Base-by-base conservation (phyloP, 2,329 filamentous ascomycete species). In the Teratosphaeria pseudoeucalypti region DNA sequence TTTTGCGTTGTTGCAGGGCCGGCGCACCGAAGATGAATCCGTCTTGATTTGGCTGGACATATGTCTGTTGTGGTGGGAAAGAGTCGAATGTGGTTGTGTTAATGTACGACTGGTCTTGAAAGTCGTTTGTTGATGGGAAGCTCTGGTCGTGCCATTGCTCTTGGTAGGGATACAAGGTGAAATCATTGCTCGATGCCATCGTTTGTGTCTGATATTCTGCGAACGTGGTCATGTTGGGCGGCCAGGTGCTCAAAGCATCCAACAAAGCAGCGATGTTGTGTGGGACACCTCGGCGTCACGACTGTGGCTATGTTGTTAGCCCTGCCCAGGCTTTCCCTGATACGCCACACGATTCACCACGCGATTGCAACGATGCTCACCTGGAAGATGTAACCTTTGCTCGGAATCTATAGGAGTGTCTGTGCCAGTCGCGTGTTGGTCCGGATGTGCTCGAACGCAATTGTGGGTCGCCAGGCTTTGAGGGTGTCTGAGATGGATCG, bases 1-100 rank as follows among this genome's bases (percentile, higher is more conserved):
- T 65, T 67, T 76, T 76, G 27, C 72, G 68, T 27, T 68, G 71
- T 59, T 73, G 71, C 16, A 70, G 68, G 34, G 73, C 67, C 58
- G 68, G 70, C 52, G 73, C 70, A 53, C 71, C 65, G 60, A 70
- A 75, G 47, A 72, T 66, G 60, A 72, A 71, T 55, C 75, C 68
- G 47, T 77, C 71, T 37, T 68, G 60, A 16, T 73, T 63, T 29
- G 71, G 63, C 7, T 67, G 64, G 29, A 70, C 62, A 57, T 76
- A 72, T 54, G 71, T 65, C 34, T 67, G 67, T 47, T 69, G 65
- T 52, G 63, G 37, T 39, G 70, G 68, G 60, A 73, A 73, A 47
- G 70, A 73, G 59, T 71, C 74, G 65, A 74, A 77, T 27, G 74
- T 64, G 2, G 70, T 68, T 14, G 67, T 56, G 58, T 60, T 62